Conservation (phyloP, 2,329 filamentous ascomycete species). For the Acrocalymma vagum region DNA sequence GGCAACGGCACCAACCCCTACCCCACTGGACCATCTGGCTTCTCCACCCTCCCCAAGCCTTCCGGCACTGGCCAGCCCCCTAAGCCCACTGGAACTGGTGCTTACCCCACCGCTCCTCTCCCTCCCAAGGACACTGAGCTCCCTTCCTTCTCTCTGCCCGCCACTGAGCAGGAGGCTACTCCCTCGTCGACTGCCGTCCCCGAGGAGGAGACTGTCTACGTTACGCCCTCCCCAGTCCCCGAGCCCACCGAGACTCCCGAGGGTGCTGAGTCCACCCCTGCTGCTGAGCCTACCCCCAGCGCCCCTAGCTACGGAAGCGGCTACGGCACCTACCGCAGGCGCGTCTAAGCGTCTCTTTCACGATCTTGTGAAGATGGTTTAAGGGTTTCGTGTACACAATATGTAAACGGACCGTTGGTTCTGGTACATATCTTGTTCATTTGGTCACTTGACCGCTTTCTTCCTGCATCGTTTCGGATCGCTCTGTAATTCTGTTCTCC, state of each 20-base stretch:
- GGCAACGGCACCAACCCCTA: slow-evolving; percentile 34
- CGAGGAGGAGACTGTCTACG: too few relatives aligned
- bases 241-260: slow-evolving; percentile 13
- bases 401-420: slow-evolving; percentile 13
- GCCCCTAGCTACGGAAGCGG: slow-evolving; percentile 23
- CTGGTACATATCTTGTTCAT: too few relatives aligned
- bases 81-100: slow-evolving; percentile 27
- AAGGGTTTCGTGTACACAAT: slow-evolving; percentile 25
- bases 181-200: not conserved
- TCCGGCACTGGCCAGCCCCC: too few relatives aligned
- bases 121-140: slow-evolving; percentile 35
- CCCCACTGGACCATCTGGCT: slow-evolving; percentile 38
- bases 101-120: slow-evolving; percentile 24
- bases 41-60: slow-evolving; percentile 41
- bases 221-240: slow-evolving; percentile 13
- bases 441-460: slow-evolving; percentile 35
- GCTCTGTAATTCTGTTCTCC: slow-evolving; percentile 25
- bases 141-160: slow-evolving; percentile 17
- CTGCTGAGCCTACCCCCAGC: slow-evolving; percentile 15
- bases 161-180: slow-evolving; percentile 7
- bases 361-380: slow-evolving; percentile 24
- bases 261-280: slow-evolving; percentile 3
- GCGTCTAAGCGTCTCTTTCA: slow-evolving; percentile 22
- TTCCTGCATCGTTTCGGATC: slow-evolving; percentile 31
- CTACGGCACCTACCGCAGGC: slow-evolving; percentile 24